Percentiles rank a stretch among this genome's conserved stretches.
Conservation (phyloP, 2,329 filamentous ascomycete genomes). For the Penicillium rolfsii region DNA sequence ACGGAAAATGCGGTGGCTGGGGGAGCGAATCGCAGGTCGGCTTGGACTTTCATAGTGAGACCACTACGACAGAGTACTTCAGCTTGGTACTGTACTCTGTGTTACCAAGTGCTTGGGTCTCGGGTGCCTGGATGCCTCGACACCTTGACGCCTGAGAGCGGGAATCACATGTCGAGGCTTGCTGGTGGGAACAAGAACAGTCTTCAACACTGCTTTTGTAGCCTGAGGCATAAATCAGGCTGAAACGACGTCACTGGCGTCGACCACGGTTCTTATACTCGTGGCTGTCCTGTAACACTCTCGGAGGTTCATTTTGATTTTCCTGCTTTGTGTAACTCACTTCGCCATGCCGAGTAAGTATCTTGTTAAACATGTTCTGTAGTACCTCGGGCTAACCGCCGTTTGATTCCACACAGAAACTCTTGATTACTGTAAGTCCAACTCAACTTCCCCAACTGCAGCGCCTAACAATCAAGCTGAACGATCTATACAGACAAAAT, state of each 20-base stretch:
- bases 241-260: conserved; percentile 26
- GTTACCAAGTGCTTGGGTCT: neutral
- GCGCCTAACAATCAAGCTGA: conserved; percentile 7
- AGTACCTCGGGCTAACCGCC: neutral
- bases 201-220: neutral
- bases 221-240: conserved; percentile 7
- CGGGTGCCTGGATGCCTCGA: conserved; percentile 3
- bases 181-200: no score
- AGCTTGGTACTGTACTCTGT: neutral
- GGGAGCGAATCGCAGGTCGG: conserved; percentile 4
- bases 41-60: neutral
- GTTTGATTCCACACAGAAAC: conserved; percentile 24
- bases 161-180: neutral
- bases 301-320: neutral
- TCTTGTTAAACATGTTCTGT: neutral
- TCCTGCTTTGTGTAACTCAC: conserved; percentile 12
- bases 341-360: conserved; percentile 33
- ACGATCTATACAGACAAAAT: conserved; percentile 62
- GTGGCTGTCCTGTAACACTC: conserved; percentile 7
- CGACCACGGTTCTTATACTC: conserved; percentile 11
- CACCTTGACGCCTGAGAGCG: conserved; percentile 3
- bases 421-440: conserved; percentile 47
- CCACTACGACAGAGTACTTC: neutral
- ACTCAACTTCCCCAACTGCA: neutral
- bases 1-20: conserved; percentile 31